Evolutionary conservation across 140 eudicot genomes (phyloP).

Genomic region (Oenanthe javanica): DNA sequence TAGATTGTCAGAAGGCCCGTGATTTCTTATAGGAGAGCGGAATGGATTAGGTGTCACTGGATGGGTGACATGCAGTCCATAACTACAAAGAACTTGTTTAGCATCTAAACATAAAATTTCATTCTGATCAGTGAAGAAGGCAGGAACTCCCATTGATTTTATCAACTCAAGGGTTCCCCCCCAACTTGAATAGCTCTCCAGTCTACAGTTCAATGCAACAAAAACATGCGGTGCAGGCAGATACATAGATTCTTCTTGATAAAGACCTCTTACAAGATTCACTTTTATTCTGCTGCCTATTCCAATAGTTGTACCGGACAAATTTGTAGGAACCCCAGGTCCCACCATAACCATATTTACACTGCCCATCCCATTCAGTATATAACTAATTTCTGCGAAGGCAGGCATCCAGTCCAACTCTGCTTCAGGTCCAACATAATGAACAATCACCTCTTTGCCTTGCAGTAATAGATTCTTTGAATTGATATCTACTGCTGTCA

Average conservation of each 20-base stretch:
- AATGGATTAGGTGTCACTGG: slow-evolving; percentile 58
- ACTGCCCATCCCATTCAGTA: slow-evolving; percentile 37
- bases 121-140: slow-evolving; percentile 41
- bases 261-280: slow-evolving; percentile 33
- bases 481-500: slow-evolving; percentile 28
- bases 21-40: slow-evolving; percentile 44
- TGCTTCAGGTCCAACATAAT: slow-evolving; percentile 49
- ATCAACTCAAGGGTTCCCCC: slow-evolving; percentile 39
- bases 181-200: slow-evolving; percentile 42
- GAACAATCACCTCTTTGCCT: slow-evolving; percentile 43
- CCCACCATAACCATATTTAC: slow-evolving; percentile 51
- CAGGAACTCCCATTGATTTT: slow-evolving; percentile 32
- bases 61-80: slow-evolving; percentile 40
- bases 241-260: slow-evolving; percentile 38
- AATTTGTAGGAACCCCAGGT: slow-evolving; percentile 34
- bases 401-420: slow-evolving; percentile 56
- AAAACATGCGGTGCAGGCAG: slow-evolving; percentile 39
- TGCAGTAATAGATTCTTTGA: slow-evolving; percentile 37
- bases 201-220: slow-evolving; percentile 40
- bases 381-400: slow-evolving; percentile 36
- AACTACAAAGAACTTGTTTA: slow-evolving; percentile 34
- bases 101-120: slow-evolving; percentile 41
- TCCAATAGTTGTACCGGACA: slow-evolving; percentile 41
- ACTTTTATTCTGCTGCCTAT: slow-evolving; percentile 31
- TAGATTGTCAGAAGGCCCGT: slow-evolving; percentile 29